phyloP scores from a whole-genome alignment of 202 grass and related monocot genomes.

The Panicum virgatum region DNA sequence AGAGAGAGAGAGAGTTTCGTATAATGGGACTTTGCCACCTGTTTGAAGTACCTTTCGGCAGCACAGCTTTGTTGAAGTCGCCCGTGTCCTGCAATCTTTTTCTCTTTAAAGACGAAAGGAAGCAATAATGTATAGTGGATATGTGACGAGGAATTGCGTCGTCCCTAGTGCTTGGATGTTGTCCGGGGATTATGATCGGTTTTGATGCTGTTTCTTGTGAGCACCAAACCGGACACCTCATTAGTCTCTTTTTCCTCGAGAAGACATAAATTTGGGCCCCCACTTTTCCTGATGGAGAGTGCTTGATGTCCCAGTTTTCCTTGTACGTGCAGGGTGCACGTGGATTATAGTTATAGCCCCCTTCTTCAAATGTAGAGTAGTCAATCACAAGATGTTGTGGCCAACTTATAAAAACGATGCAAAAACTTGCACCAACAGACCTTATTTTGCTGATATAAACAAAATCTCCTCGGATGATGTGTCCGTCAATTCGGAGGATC shows the following conservation, averaged over 20 bases:
- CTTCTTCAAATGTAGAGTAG: too few relatives aligned
- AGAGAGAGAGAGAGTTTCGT: not conserved
- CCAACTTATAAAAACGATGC: too few relatives aligned
- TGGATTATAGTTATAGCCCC: not conserved
- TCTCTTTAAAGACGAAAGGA: not conserved
- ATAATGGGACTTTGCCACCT: not conserved
- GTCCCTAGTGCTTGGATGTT: slow-evolving; percentile 8
- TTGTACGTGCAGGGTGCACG: not conserved
- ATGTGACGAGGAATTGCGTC: not conserved
- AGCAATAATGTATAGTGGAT: not conserved
- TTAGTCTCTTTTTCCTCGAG: not conserved
- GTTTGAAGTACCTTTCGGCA: too few relatives aligned
- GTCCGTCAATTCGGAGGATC: too few relatives aligned
- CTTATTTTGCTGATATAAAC: too few relatives aligned
- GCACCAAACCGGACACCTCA: not conserved
- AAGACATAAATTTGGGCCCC: not conserved
- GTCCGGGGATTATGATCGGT: not conserved
- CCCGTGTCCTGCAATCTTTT: not conserved
- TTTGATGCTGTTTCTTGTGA: not conserved
- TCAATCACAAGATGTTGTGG: too few relatives aligned
- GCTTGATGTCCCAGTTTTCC: not conserved
- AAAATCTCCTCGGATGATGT: too few relatives aligned
- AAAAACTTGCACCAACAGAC: too few relatives aligned
- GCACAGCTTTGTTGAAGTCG: not conserved
- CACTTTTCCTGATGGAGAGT: not conserved